Percentiles rank a stretch among this genome's conserved stretches.
Conservation (phyloP, 2,329 filamentous ascomycete species). For the Paracorniculantispora psalliotae region DNA sequence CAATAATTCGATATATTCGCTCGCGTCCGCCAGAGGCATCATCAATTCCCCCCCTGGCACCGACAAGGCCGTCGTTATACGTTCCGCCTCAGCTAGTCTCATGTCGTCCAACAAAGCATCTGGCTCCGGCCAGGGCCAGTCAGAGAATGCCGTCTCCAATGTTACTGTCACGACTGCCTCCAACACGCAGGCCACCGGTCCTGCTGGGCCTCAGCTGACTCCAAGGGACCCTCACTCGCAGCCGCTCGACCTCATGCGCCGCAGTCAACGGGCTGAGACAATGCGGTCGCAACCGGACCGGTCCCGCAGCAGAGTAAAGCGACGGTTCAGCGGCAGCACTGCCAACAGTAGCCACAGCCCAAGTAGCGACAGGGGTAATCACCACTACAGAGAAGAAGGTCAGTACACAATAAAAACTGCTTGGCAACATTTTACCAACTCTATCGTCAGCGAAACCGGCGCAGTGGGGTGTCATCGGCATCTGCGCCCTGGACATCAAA, state of each 20-base stretch:
- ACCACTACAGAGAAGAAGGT: slow-evolving; percentile 54
- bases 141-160: slow-evolving; percentile 47
- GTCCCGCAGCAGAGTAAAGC: slow-evolving; percentile 64
- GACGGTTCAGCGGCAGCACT: slow-evolving; percentile 77
- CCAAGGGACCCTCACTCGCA: slow-evolving; percentile 37
- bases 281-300: slow-evolving; percentile 46
- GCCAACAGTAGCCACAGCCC: slow-evolving; percentile 77
- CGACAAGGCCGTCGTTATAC: slow-evolving; percentile 38
- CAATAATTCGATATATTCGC: slow-evolving; percentile 67
- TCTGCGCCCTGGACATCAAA: slow-evolving; percentile 93
- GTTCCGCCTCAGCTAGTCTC: slow-evolving; percentile 39
- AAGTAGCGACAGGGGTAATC: slow-evolving; percentile 58
- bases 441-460: slow-evolving; percentile 46
- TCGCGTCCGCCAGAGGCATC: slow-evolving; percentile 55
- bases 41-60: slow-evolving; percentile 45
- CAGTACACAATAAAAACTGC: slow-evolving; percentile 18
- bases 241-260: slow-evolving; percentile 42
- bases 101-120: slow-evolving; percentile 41
- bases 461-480: slow-evolving; percentile 69
- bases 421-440: slow-evolving; percentile 23
- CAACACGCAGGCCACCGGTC: slow-evolving; percentile 26
- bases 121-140: slow-evolving; percentile 36
- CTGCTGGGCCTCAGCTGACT: slow-evolving; percentile 38
- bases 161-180: slow-evolving; percentile 52
- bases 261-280: slow-evolving; percentile 33